Evolutionary conservation across 2,329 filamentous ascomycete genomes (phyloP), one percentile per base, ranked within the genome.

Genomic region (Pseudogymnoascus verrucosus): DNA sequence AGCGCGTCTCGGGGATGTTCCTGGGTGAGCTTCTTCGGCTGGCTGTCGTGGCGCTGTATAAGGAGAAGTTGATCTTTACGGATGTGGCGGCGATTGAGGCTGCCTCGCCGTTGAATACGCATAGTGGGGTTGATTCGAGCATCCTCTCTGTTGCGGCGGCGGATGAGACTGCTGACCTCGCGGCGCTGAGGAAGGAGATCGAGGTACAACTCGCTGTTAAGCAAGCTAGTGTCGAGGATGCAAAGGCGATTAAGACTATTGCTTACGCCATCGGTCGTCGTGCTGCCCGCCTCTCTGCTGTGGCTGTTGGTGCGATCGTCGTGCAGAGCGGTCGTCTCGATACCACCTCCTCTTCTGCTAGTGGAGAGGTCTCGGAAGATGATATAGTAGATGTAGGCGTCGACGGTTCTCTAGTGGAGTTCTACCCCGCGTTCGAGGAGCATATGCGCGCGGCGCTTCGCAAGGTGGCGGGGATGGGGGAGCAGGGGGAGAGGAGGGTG

Each of bases 1-100:
- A 99, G 83, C 89, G 93, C 60, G 89, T 99, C 12, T 96, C 91
- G 0, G 95, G 95, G 74, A 98, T 99, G 95, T 99, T 98, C 79
- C 77, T 99, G 57, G 95, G 95, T 63, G 95, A 99, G 76, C 93
- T 99, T 67, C 82, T 97, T 63, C 89, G 95, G 63, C 82, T 91
- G 47, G 87, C 88, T 14, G 78, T 97, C 23, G 75, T 95, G 62
- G 82, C 86, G 64, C 83, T 97, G 74, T 79, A 93, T 71, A 83
- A 89, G 69, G 75, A 81, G 0, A 78, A 88, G 4, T 80, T 86
- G 2, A 82, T 97, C 40, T 96, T 97, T 83, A 84, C 82, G 69
- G 89, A 93, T 70, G 82, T 84, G 64, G 87, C 90, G 76, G 89
- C 89, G 23, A 84, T 96, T 65, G 82, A 81, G 8, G 75, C 85